Evolutionary conservation across 306 rosid genomes (phyloP).

Genomic region (Luffa aegyptiaca): DNA sequence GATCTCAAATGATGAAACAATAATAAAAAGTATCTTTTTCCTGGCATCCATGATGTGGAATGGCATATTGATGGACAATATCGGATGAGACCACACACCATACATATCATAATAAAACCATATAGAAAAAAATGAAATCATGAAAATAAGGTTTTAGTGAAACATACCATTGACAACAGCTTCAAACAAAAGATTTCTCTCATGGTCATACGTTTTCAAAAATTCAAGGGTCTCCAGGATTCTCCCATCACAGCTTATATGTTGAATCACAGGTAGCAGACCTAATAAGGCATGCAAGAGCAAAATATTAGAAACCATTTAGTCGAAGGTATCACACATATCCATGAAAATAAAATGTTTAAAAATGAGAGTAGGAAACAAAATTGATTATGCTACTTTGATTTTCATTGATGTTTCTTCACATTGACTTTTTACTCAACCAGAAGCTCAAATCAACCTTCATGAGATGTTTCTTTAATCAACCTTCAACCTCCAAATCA

Average conservation of each 20-base stretch:
- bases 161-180: constrained; percentile 57
- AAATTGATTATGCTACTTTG: neutral
- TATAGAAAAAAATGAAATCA: neutral
- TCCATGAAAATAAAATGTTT: neutral
- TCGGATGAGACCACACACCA: neutral
- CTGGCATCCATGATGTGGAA: neutral
- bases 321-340: neutral
- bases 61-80: neutral
- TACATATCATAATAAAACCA: neutral
- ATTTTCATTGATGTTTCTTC: neutral
- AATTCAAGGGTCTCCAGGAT: constrained; percentile 51
- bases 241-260: constrained; percentile 46
- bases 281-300: constrained; percentile 29
- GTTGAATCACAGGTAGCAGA: constrained; percentile 66
- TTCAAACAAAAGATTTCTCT: constrained; percentile 41
- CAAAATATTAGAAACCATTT: neutral
- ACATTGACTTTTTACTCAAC: neutral
- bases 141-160: constrained; percentile 10
- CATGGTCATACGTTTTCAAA: constrained; percentile 26
- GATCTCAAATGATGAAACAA: neutral
- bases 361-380: neutral
- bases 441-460: neutral
- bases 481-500: neutral
- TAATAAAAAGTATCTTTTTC: neutral
- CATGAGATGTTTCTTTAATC: neutral